Percentiles rank a stretch among this genome's conserved stretches.
Evolutionary conservation across 2,329 filamentous ascomycete genomes (phyloP).

Genomic region (Exophiala sideris): DNA sequence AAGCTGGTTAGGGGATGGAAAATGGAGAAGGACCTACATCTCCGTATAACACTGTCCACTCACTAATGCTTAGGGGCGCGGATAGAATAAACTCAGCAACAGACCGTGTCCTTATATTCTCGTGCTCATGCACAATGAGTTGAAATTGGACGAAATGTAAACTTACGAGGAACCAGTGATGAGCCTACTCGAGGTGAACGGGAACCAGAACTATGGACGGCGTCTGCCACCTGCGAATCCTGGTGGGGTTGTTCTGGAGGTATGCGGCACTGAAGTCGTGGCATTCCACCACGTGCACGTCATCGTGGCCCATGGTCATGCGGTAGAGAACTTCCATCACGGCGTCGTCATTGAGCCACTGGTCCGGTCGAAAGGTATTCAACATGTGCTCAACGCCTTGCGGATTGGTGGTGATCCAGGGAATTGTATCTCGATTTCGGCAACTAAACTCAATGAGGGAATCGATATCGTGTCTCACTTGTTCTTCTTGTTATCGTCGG

Average conservation of each 20-base stretch:
- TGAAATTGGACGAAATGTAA: neutral
- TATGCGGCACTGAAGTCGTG: slow-evolving; percentile 2
- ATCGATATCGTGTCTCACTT: neutral
- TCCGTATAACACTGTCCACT: neutral
- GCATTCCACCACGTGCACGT: neutral
- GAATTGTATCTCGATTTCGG: neutral
- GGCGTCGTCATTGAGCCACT: slow-evolving; percentile 2
- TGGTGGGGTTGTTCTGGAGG: neutral
- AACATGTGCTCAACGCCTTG: neutral
- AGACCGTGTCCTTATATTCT: neutral
- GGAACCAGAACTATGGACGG: slow-evolving; percentile 1
- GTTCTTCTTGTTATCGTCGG: neutral
- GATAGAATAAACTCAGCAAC: neutral
- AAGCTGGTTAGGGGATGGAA: neutral
- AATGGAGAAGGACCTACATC: neutral
- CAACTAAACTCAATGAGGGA: neutral
- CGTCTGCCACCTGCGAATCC: neutral
- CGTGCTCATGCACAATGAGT: slow-evolving; percentile 1
- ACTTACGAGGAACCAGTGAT: slow-evolving; percentile 4
- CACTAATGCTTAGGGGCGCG: neutral
- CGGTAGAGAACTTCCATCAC: slow-evolving; percentile 4
- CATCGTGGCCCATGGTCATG: neutral
- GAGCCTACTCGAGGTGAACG: neutral
- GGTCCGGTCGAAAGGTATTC: slow-evolving; percentile 2
- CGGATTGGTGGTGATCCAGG: neutral